These are phyloP conservation scores for Diaporthe citrichinensis DNA, from an alignment of 2,329 filamentous ascomycete species.

Conservation along the genomic window DNA sequence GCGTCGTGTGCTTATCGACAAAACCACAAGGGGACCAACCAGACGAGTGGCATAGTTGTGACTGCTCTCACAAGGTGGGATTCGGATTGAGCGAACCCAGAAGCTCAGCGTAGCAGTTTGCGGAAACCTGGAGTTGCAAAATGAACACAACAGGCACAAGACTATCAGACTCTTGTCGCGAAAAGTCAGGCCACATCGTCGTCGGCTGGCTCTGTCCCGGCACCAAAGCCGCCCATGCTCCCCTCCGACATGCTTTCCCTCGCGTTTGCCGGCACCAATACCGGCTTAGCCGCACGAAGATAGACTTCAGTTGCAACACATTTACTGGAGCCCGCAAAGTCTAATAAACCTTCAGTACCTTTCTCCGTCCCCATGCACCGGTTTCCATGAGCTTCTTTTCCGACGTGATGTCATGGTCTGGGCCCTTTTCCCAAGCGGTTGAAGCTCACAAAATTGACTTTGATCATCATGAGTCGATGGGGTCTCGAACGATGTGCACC, in stretches of 20 bases:
- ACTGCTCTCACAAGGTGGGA: constrained; percentile 12
- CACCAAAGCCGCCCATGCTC: constrained; percentile 9
- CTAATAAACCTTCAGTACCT: constrained; percentile 26
- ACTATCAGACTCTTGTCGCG: constrained; percentile 15
- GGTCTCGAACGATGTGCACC: constrained; percentile 9
- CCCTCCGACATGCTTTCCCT: constrained; percentile 23
- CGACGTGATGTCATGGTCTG: constrained; percentile 2
- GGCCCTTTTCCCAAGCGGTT: neutral
- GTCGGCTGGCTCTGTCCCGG: constrained; percentile 20
- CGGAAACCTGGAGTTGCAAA: neutral
- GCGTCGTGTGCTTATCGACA: neutral
- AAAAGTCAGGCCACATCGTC: constrained; percentile 30
- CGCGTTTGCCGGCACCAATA: constrained; percentile 12
- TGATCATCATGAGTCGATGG: constrained; percentile 15
- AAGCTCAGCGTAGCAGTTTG: constrained; percentile 17
- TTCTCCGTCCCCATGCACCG: constrained; percentile 10
- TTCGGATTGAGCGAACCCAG: constrained; percentile 9
- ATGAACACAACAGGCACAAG: neutral
- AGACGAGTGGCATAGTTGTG: too few species aligned
- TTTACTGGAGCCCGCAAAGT: constrained; percentile 28
- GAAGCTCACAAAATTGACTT: constrained; percentile 19
- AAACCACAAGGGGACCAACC: neutral
- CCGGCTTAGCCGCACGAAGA: constrained; percentile 18
- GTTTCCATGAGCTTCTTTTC: constrained; percentile 15
- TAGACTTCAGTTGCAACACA: constrained; percentile 31